A percentile compares a stretch with the other conserved stretches of the same genome.
Evolutionary conservation across 2,329 filamentous ascomycete species (phyloP).

Genomic region (Hirsutella minnesotensis): DNA sequence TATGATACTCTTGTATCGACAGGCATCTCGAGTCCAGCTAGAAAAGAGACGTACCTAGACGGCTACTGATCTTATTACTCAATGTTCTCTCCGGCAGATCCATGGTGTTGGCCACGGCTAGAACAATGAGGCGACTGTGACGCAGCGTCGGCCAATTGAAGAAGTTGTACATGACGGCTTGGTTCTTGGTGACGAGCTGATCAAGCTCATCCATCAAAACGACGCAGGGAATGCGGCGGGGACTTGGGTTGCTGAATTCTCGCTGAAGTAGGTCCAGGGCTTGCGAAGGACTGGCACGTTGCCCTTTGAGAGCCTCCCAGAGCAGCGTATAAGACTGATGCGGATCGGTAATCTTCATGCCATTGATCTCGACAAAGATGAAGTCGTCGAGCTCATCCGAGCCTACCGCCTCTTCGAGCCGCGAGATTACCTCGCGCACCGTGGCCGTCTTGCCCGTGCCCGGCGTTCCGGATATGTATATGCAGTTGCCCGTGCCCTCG

Average conservation of each 20-base stretch:
- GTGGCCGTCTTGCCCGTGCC: constrained; percentile 97
- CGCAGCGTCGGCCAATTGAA: constrained; percentile 96
- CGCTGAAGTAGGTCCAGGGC: constrained; percentile 82
- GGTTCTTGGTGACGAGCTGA: constrained; percentile 93
- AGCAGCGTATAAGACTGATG: constrained; percentile 91
- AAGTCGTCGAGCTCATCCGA: constrained; percentile 95
- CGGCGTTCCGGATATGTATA: constrained; percentile 98
- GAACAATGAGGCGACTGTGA: constrained; percentile 86
- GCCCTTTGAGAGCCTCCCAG: constrained; percentile 91
- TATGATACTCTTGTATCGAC: neutral
- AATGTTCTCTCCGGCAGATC: constrained; percentile 90
- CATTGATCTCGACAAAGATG: constrained; percentile 98
- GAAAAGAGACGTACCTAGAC: constrained; percentile 42
- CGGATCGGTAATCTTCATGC: constrained; percentile 98
- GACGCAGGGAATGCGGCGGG: constrained; percentile 84
- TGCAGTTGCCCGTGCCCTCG: constrained; percentile 87
- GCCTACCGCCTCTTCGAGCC: constrained; percentile 75
- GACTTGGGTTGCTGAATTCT: constrained; percentile 86
- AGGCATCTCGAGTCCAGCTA: no score
- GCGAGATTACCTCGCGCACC: constrained; percentile 84
- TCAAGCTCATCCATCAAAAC: constrained; percentile 98
- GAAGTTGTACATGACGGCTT: constrained; percentile 99
- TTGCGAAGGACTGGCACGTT: constrained; percentile 84
- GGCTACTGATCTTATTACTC: constrained; percentile 96
- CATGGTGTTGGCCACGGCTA: constrained; percentile 98